Evolutionary conservation across 805 yeast species (phyloP).

Genomic region (Kodamaea neixiangensis): DNA sequence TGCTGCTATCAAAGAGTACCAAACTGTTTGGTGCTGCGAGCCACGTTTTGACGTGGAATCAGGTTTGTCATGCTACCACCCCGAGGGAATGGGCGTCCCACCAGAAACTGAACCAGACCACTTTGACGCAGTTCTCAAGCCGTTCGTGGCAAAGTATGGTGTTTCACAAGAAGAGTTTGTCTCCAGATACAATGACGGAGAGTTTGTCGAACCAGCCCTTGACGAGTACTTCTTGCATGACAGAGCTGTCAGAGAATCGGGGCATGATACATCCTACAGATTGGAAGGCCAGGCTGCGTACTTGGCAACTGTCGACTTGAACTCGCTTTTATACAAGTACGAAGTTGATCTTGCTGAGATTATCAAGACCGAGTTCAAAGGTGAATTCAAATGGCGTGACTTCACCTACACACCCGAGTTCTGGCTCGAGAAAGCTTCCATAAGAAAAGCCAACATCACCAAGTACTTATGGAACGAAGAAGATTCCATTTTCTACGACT

Average conservation of each 20-base stretch:
- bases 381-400: slow-evolving; percentile 34
- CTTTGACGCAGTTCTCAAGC: slow-evolving; percentile 68
- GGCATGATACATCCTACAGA: slow-evolving; percentile 92
- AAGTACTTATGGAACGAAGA: slow-evolving; percentile 83
- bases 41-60: slow-evolving; percentile 76
- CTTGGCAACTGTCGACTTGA: slow-evolving; percentile 87
- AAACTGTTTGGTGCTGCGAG: slow-evolving; percentile 70
- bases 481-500: slow-evolving; percentile 79
- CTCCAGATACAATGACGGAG: slow-evolving; percentile 62
- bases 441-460: slow-evolving; percentile 56
- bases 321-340: slow-evolving; percentile 83
- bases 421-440: slow-evolving; percentile 66
- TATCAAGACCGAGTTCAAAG: slow-evolving; percentile 57
- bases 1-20: slow-evolving; percentile 88
- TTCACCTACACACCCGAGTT: slow-evolving; percentile 46
- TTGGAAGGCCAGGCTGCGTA: slow-evolving; percentile 88
- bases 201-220: slow-evolving; percentile 71
- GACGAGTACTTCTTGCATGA: slow-evolving; percentile 91
- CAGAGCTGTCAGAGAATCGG: slow-evolving; percentile 93
- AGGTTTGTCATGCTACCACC: slow-evolving; percentile 87
- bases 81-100: slow-evolving; percentile 90
- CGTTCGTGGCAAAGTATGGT: slow-evolving; percentile 65
- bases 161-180: slow-evolving; percentile 61
- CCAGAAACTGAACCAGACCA: slow-evolving; percentile 95
- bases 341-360: slow-evolving; percentile 78